These are phyloP conservation scores for Cryptococcus sp. DNA, from an alignment of 1,284 basidiomycete species.

Conservation along the genomic window DNA sequence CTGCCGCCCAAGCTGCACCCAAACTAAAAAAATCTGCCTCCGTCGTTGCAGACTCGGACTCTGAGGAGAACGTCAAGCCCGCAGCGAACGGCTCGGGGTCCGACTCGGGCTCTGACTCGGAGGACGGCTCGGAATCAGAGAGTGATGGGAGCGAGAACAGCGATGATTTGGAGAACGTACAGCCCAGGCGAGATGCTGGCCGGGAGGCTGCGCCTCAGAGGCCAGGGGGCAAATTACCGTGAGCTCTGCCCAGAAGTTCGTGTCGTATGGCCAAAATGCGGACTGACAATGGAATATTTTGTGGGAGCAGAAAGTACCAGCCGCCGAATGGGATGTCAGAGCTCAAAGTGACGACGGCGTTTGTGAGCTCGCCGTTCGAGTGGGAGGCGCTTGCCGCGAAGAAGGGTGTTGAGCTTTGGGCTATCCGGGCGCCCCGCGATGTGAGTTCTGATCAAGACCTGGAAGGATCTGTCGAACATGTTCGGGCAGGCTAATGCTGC, in stretches of 20 bases:
- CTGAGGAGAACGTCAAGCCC: neutral
- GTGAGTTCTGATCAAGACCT: conserved; percentile 19
- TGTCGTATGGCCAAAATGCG: neutral
- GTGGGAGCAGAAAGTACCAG: conserved; percentile 26
- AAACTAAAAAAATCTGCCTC: conserved; percentile 2
- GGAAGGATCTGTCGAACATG: neutral
- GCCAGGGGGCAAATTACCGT: too few species aligned
- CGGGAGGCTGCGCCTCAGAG: neutral
- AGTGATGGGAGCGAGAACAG: conserved; percentile 22
- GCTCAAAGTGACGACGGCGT: conserved; percentile 21
- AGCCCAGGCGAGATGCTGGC: conserved; percentile 14
- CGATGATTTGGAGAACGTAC: conserved; percentile 25
- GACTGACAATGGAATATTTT: neutral
- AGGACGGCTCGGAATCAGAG: neutral
- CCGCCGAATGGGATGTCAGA: conserved; percentile 42
- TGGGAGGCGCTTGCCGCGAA: conserved; percentile 36
- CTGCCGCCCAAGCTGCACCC: neutral
- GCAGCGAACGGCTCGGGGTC: neutral
- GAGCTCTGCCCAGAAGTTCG: too few species aligned
- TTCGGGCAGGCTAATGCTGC: too few species aligned
- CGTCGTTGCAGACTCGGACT: conserved; percentile 2
- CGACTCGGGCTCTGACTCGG: conserved; percentile 2
- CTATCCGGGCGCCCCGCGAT: conserved; percentile 43
- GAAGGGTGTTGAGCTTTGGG: conserved; percentile 45
- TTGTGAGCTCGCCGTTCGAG: conserved; percentile 39